Evolutionary conservation across 164 flowering plant species (phyloP).

Genomic region (Stephania japonica): DNA sequence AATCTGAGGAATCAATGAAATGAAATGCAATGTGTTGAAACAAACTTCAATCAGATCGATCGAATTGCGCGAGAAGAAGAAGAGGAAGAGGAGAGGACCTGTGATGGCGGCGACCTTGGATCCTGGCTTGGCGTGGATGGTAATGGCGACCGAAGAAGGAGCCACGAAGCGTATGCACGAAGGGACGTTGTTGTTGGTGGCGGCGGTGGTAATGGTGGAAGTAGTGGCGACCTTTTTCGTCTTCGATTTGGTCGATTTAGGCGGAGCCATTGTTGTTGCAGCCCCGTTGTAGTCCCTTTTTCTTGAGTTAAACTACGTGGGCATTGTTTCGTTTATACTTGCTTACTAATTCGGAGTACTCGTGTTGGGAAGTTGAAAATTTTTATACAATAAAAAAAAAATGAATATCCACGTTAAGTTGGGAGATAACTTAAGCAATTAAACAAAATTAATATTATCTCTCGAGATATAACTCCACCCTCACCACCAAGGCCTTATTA

Average conservation of each 20-base stretch:
- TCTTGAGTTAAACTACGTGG: no score
- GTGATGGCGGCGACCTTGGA: slow-evolving; percentile 79
- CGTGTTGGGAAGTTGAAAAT: no score
- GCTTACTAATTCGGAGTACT: no score
- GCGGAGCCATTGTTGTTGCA: slow-evolving; percentile 35
- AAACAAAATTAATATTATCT: no score
- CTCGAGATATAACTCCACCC: no score
- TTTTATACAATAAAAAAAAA: no score
- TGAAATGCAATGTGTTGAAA: background rate
- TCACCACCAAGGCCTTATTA: no score
- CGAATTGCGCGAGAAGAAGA: background rate
- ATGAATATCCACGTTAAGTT: no score
- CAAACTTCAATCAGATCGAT: background rate
- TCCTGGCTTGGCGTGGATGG: slow-evolving; percentile 95
- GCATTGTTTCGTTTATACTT: no score
- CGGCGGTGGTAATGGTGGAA: slow-evolving; percentile 2
- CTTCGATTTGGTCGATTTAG: slow-evolving; percentile 41
- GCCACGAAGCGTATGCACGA: slow-evolving; percentile 56
- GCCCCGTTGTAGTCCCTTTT: no score
- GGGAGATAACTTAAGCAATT: no score
- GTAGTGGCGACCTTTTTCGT: slow-evolving; percentile 13
- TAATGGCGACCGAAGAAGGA: slow-evolving; percentile 78
- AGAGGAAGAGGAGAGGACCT: slow-evolving; percentile 31
- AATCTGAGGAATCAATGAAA: slow-evolving; percentile 31
- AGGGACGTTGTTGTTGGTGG: slow-evolving; percentile 34